Evolutionary conservation across 805 yeast species (phyloP).

Genomic region (Jamesozyma spencerorum): DNA sequence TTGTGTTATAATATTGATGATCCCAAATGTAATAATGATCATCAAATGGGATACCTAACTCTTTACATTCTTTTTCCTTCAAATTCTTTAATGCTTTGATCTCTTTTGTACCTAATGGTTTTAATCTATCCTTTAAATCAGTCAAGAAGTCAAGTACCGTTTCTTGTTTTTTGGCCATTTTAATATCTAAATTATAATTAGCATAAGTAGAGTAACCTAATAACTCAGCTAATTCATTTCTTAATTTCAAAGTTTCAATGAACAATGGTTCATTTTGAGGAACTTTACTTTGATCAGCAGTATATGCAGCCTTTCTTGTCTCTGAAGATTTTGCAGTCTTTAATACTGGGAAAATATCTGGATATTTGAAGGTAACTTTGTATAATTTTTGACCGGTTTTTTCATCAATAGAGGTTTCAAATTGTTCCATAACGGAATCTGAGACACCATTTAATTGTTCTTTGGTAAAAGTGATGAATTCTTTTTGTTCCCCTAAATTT

Average conservation of each 20-base stretch:
- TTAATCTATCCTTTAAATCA: conserved; percentile 51
- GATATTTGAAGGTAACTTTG: conserved; percentile 74
- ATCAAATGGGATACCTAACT: conserved; percentile 36
- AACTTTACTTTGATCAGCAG: conserved; percentile 60
- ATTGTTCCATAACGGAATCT: conserved; percentile 47
- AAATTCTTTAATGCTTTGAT: conserved; percentile 38
- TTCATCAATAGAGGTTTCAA: conserved; percentile 35
- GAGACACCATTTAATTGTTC: conserved; percentile 73
- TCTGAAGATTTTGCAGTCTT: conserved; percentile 56
- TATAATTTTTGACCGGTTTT: conserved; percentile 35
- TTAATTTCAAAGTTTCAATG: conserved; percentile 47
- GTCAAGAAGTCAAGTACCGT: conserved; percentile 52
- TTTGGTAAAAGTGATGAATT: conserved; percentile 45
- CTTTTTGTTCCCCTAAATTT: conserved; percentile 65
- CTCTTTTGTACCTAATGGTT: conserved; percentile 53
- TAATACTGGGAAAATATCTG: conserved; percentile 70
- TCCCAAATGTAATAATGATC: conserved; percentile 61
- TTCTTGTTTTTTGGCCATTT: conserved; percentile 67
- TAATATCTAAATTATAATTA: conserved; percentile 60
- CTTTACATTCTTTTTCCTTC: conserved; percentile 44
- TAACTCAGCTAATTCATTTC: conserved; percentile 52
- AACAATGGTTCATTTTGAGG: conserved; percentile 56
- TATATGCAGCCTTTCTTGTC: conserved; percentile 57
- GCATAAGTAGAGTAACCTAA: conserved; percentile 65
- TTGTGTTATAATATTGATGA: conserved; percentile 53